phyloP scores from a whole-genome alignment of 1,284 basidiomycete genomes.

The Cystobasidiaceae sp. region DNA sequence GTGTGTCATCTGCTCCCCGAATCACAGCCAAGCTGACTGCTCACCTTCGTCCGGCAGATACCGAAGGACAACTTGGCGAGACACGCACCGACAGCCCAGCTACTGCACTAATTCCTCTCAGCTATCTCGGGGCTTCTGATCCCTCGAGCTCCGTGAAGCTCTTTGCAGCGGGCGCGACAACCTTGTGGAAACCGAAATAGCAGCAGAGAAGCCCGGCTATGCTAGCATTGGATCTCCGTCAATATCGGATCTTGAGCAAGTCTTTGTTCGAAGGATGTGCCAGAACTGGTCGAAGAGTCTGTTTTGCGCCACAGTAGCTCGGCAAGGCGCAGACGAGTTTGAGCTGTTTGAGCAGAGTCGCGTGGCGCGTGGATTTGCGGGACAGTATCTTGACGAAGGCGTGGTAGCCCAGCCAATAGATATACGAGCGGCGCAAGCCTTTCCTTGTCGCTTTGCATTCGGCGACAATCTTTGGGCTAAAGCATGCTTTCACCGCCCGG shows the following conservation, averaged over 20 bases:
- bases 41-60: no score
- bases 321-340: conserved; percentile 1
- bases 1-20: no score
- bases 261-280: conserved; percentile 13
- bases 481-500: conserved; percentile 54
- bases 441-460: conserved; percentile 51
- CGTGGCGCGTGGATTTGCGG: conserved; percentile 55
- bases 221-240: no score
- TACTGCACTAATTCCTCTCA: no score
- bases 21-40: no score
- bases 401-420: conserved; percentile 67
- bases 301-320: neutral
- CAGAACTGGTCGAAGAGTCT: conserved; percentile 9
- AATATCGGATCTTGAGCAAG: neutral
- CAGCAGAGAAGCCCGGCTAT: no score
- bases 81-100: no score
- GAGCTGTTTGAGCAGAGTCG: conserved; percentile 7
- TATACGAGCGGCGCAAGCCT: conserved; percentile 50
- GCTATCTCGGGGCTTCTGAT: no score
- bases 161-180: no score
- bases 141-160: no score
- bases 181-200: no score
- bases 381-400: conserved; percentile 66
- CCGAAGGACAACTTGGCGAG: no score
- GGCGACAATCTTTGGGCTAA: conserved; percentile 51